Conservation (phyloP, 1,284 basidiomycete genomes). For the Cutaneotrichosporon daszewskae region DNA sequence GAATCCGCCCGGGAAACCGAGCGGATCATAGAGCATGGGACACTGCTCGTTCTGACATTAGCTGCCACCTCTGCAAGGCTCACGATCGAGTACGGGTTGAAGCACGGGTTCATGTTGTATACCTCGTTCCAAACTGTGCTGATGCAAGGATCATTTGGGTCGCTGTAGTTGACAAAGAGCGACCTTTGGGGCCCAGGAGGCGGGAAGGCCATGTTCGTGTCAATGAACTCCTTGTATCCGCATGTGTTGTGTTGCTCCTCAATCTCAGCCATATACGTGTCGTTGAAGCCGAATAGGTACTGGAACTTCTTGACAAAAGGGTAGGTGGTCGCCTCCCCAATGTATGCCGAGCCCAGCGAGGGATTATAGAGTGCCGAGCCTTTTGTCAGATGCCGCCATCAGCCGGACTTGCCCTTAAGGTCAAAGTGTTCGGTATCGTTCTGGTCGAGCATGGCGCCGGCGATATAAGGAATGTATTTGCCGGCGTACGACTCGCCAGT, state of each 20-base stretch:
- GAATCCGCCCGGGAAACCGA: conserved; percentile 48
- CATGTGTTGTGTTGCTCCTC: conserved; percentile 55
- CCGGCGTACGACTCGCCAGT: conserved; percentile 45
- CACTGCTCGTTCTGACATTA: conserved; percentile 47
- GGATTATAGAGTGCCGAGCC: too few species aligned
- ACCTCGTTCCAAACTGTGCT: conserved; percentile 58
- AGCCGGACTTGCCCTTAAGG: too few species aligned
- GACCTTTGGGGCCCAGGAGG: conserved; percentile 50
- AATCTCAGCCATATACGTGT: conserved; percentile 59
- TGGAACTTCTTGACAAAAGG: conserved; percentile 10
- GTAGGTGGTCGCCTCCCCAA: conserved; percentile 2
- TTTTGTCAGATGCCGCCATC: too few species aligned
- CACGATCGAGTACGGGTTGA: conserved; percentile 68
- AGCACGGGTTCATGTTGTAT: conserved; percentile 62
- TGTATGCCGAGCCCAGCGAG: conserved; percentile 45
- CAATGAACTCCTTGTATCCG: conserved; percentile 60
- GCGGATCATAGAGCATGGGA: conserved; percentile 65
- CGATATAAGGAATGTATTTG: conserved; percentile 48
- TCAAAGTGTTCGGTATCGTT: conserved; percentile 23
- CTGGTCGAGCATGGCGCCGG: conserved; percentile 26
- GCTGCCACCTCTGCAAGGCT: too few species aligned
- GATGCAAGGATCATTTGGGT: conserved; percentile 50
- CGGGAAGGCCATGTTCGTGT: conserved; percentile 59
- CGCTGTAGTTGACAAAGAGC: conserved; percentile 37
- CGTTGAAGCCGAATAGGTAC: conserved; percentile 25